Base-by-base conservation (phyloP, 148 eudicot species). In the Chenopodium formosanum region DNA sequence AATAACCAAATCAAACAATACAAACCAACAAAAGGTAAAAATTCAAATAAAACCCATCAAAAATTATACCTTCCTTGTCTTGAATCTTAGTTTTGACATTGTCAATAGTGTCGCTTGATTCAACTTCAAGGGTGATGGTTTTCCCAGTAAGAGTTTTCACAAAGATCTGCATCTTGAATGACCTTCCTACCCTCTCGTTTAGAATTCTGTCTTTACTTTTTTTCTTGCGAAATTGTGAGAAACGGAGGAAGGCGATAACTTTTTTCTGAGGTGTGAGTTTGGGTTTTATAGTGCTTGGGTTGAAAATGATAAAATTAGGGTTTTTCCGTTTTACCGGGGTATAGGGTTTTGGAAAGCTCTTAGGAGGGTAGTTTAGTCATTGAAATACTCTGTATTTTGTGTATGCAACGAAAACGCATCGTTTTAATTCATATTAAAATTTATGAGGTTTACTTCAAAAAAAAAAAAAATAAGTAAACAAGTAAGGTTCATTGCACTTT, bases 81-180 rank as follows among this genome's bases (percentile, higher is more conserved):
- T 82, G 85, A 82, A 86, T 86, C 85, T 86, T 86, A 56, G 85
- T 73, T 25, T 82, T 82, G 62, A 86, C 88, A 80, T 82, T 82
- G 22, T 82, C 88, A 66, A 86, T 86, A 56, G 88, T 86, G 34
- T 86, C 88, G 34, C 88, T 86, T 7, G 88, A 86, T 46, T 86
- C 85, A 73, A 86, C 88, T 65, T 86, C 88, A 72, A 86, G 83
- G 4, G 85, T 86, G 76, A 82, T 82, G 74, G 81, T 76, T 60
- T 82, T 79, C 79, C 88, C 85, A 22, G 82, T 78, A 81, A 85
- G 82, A 56, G 86, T 84, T 77, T 71, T 80, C n/a, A 84, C 83
- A 77, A 80, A 84, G 73, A 84, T 84, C 86, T 84, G 81, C 83
- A 80, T 84, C 47, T 84, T 81, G 14, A 52, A n/a, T 29, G 62